Conservation (phyloP, 371 early-diverging fungal species). For the Mycotypha africana region DNA sequence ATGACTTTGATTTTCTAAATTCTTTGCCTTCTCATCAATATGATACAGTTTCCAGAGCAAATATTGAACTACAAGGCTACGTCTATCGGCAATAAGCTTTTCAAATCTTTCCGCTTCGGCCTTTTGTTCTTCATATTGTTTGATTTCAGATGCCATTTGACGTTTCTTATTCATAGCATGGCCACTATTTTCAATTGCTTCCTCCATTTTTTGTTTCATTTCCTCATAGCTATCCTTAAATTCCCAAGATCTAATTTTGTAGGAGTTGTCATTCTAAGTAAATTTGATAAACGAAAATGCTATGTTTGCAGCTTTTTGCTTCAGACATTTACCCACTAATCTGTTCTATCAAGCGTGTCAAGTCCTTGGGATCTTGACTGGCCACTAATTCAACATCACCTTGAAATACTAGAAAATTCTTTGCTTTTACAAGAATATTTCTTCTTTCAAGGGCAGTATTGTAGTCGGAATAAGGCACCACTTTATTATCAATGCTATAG, state of each 20-base stretch:
- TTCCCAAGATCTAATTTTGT: slow-evolving; percentile 67
- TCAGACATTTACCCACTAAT: slow-evolving; percentile 77
- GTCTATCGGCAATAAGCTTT: slow-evolving; percentile 51
- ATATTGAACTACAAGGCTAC: slow-evolving; percentile 57
- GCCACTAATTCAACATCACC: slow-evolving; percentile 98
- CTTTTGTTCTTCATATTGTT: slow-evolving; percentile 87
- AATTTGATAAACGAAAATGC: no score
- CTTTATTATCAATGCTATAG: slow-evolving; percentile 81
- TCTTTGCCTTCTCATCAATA: slow-evolving; percentile 55
- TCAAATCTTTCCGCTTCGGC: slow-evolving; percentile 86
- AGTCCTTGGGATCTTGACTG: slow-evolving; percentile 90
- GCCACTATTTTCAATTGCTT: slow-evolving; percentile 83
- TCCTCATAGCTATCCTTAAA: slow-evolving; percentile 85
- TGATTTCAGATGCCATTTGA: slow-evolving; percentile 83
- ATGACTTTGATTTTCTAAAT: slow-evolving; percentile 42
- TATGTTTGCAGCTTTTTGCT: no score
- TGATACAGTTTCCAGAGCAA: slow-evolving; percentile 90
- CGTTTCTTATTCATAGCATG: slow-evolving; percentile 86
- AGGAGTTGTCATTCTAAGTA: background rate
- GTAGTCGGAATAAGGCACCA: slow-evolving; percentile 71
- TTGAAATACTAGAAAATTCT: slow-evolving; percentile 99
- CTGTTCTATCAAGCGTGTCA: slow-evolving; percentile 93
- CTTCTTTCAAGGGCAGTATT: slow-evolving; percentile 74
- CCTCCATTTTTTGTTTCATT: slow-evolving; percentile 77
- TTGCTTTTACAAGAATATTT: slow-evolving; percentile 91